phyloP scores from a whole-genome alignment of 805 yeast species.

The Wilhelminamyces savonicus region DNA sequence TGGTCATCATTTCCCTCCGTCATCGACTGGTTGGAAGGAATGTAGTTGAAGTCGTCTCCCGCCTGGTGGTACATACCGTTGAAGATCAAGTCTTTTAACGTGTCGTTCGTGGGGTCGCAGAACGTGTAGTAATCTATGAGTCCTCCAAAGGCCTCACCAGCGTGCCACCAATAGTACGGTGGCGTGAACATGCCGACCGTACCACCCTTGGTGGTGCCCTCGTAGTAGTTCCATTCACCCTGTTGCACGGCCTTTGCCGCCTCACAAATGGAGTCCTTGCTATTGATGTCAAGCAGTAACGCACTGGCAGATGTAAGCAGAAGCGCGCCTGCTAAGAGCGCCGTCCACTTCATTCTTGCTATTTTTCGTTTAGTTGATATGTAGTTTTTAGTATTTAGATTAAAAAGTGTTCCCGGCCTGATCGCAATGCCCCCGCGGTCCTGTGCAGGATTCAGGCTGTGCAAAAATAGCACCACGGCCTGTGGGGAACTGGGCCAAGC shows the following conservation, averaged over 20 bases:
- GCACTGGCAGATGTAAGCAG: constrained; percentile 2
- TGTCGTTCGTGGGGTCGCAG: constrained; percentile 29
- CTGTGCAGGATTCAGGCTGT: no score
- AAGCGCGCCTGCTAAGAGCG: no score
- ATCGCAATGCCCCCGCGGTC: no score
- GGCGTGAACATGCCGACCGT: constrained; percentile 39
- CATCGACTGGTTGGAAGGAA: constrained; percentile 41
- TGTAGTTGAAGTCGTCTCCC: constrained; percentile 34
- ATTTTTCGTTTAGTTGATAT: no score
- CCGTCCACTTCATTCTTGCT: no score
- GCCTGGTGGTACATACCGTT: constrained; percentile 40
- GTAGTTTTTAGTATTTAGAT: no score
- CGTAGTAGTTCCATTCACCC: constrained; percentile 42
- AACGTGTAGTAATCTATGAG: constrained; percentile 33
- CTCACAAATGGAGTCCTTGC: constrained; percentile 32
- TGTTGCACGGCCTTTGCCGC: constrained; percentile 29
- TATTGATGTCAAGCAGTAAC: constrained; percentile 27
- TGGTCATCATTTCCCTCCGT: constrained; percentile 48
- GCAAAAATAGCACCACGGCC: no score
- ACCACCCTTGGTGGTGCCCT: constrained; percentile 37
- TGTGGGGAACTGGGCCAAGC: no score
- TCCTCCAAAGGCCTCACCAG: constrained; percentile 47
- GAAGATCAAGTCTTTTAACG: constrained; percentile 20
- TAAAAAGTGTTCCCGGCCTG: no score
- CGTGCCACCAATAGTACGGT: constrained; percentile 51